Evolutionary conservation across 345 rosid genomes (phyloP), one percentile per base, ranked within the genome.

Genomic region (Rubroshorea leprosula): DNA sequence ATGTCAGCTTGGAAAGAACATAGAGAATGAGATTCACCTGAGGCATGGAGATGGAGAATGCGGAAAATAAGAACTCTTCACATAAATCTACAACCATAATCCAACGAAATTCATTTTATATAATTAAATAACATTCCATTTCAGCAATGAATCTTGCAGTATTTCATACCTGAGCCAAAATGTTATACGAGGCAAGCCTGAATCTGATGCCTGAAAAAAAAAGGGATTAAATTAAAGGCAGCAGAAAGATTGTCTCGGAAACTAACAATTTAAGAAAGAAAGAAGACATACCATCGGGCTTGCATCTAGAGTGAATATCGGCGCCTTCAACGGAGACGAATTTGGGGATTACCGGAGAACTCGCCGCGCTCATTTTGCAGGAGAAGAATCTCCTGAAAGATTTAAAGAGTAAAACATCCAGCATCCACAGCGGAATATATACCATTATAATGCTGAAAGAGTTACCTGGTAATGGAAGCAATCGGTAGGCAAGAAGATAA

Each of bases 21-120:
- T 16, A 31, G 0, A 48, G 23, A 55, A 24, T 5, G 63, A 63
- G 44, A 21, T 9, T 71, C 75, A 93, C 97, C 80, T 82, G 71
- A 89, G 94, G 64, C 84, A 80, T 52, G 96, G 71, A 69, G 89
- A 67, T 51, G 97, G 99, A 57, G 97, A 83, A 59, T 89, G 84
- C 16, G 96, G 96, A 60, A 87, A 77, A 12, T 68, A 56, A 21
- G 83, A 64, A 59, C 90, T 87, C 76, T 78, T 93, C 78, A 87
- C 86, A 66, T 79, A 93, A 56, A 61, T 94, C 99, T 93, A 62
- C n/a, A 54, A 50, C 5, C 31, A 50, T 5, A 50, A 50, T 21
- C 22, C 27, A 4, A 50, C 47, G n/a, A 35, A 10, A 35, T 13
- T 6, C 5, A 35, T 6, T 35, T 35, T 6, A 35, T 13, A 35